Conservation (phyloP, 495 filamentous ascomycete species). For the Astrocystis sublimbata region DNA sequence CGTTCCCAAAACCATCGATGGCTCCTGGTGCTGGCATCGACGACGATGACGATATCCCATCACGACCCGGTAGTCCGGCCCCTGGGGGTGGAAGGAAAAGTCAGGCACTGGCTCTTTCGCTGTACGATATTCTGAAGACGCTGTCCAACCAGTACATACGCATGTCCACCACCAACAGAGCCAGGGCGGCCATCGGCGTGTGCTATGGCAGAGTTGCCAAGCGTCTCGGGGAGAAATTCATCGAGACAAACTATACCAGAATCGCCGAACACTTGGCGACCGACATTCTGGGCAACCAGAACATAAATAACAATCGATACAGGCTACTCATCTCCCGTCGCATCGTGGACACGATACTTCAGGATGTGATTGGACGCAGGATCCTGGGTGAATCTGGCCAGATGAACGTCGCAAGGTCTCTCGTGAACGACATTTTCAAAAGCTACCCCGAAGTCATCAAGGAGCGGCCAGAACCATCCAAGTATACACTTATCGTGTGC, state of each 20-base stretch:
- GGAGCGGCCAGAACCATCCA: conserved; percentile 86
- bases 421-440: conserved; percentile 88
- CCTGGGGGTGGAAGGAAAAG: conserved; percentile 61
- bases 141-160: conserved; percentile 81
- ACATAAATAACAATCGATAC: conserved; percentile 82
- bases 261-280: conserved; percentile 80
- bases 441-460: conserved; percentile 93
- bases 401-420: conserved; percentile 71
- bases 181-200: conserved; percentile 78
- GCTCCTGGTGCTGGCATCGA: conserved; percentile 52
- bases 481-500: conserved; percentile 77
- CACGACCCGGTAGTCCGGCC: conserved; percentile 72
- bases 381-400: conserved; percentile 89
- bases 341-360: conserved; percentile 80
- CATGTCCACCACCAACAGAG: conserved; percentile 74
- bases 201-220: conserved; percentile 82
- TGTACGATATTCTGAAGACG: conserved; percentile 77
- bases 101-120: conserved; percentile 67
- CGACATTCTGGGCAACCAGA: conserved; percentile 75
- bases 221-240: conserved; percentile 68
- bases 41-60: conserved; percentile 76
- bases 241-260: conserved; percentile 75
- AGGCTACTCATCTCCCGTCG: conserved; percentile 81
- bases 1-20: conserved; percentile 67
- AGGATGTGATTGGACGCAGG: conserved; percentile 77